phyloP scores from a whole-genome alignment of 2,329 filamentous ascomycete species.

The Botrytis squamosa region DNA sequence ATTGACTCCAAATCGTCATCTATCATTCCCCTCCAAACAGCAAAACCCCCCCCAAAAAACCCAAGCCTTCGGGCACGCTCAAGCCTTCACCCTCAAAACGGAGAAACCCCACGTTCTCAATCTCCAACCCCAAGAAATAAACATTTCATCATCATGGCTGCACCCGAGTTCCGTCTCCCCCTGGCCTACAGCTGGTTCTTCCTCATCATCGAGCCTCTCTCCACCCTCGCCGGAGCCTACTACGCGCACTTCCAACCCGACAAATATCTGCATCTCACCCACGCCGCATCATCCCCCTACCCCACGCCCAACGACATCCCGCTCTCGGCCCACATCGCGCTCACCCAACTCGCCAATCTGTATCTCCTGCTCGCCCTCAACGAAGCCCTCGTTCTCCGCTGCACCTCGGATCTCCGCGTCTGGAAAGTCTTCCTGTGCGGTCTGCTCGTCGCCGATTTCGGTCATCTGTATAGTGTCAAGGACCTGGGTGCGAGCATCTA shows the following conservation, averaged over 20 bases:
- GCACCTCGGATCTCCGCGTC: slow-evolving; percentile 64
- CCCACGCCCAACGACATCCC: slow-evolving; percentile 43
- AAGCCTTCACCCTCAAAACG: background rate
- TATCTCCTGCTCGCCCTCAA: slow-evolving; percentile 76
- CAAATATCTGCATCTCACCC: slow-evolving; percentile 63
- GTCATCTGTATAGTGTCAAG: slow-evolving; percentile 67
- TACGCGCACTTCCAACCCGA: slow-evolving; percentile 51
- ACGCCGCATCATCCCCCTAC: slow-evolving; percentile 42
- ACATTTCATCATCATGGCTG: slow-evolving; percentile 13
- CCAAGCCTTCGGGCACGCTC: background rate
- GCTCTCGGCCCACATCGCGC: slow-evolving; percentile 61
- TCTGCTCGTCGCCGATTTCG: slow-evolving; percentile 72
- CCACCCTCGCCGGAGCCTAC: slow-evolving; percentile 53
- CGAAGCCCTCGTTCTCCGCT: slow-evolving; percentile 72
- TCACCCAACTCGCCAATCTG: slow-evolving; percentile 75
- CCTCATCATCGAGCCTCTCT: slow-evolving; percentile 65
- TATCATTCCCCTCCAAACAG: background rate
- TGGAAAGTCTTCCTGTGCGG: slow-evolving; percentile 68
- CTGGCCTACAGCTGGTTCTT: slow-evolving; percentile 69
- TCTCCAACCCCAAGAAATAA: background rate
- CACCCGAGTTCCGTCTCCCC: slow-evolving; percentile 51
- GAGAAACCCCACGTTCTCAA: background rate
- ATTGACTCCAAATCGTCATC: background rate
- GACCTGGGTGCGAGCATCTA: slow-evolving; percentile 61
- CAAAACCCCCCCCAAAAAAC: background rate